Evolutionary conservation across 768 basidiomycete species (phyloP).

Genomic region (Boletellus sp.): DNA sequence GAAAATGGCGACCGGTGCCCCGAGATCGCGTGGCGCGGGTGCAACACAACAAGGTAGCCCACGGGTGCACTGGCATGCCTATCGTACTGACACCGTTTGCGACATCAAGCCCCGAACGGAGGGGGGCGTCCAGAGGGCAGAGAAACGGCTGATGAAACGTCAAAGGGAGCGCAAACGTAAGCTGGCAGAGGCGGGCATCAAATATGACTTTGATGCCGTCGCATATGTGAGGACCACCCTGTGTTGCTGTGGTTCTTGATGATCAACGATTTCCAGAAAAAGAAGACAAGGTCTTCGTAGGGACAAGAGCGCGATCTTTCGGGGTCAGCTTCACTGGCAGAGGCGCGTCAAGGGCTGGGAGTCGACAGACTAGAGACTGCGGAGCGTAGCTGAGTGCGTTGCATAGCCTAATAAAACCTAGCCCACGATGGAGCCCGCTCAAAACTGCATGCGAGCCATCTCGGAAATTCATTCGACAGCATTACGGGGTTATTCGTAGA

Average conservation of each 20-base stretch:
- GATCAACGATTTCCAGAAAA: constrained; percentile 28
- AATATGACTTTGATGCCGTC: constrained; percentile 78
- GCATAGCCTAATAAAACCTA: no score
- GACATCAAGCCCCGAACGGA: constrained; percentile 62
- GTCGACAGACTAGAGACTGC: no score
- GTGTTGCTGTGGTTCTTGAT: neutral
- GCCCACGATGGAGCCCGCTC: no score
- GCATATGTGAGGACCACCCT: constrained; percentile 65
- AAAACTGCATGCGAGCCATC: no score
- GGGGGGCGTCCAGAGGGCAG: constrained; percentile 60
- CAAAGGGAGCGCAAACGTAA: constrained; percentile 77
- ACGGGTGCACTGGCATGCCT: neutral
- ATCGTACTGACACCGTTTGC: constrained; percentile 5
- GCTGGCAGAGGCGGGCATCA: constrained; percentile 76
- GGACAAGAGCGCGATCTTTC: neutral
- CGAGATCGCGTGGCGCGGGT: constrained; percentile 63
- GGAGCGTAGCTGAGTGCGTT: no score
- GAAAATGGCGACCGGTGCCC: constrained; percentile 82
- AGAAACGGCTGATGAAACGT: constrained; percentile 67
- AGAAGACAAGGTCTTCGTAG: constrained; percentile 31
- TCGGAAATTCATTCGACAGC: no score
- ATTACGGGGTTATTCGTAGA: no score
- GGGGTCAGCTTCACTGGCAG: no score
- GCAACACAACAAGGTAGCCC: constrained; percentile 76
- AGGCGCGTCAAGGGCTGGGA: no score